Evolutionary conservation across 257 asterid genomes (phyloP).

Genomic region (Solanum arcanum): DNA sequence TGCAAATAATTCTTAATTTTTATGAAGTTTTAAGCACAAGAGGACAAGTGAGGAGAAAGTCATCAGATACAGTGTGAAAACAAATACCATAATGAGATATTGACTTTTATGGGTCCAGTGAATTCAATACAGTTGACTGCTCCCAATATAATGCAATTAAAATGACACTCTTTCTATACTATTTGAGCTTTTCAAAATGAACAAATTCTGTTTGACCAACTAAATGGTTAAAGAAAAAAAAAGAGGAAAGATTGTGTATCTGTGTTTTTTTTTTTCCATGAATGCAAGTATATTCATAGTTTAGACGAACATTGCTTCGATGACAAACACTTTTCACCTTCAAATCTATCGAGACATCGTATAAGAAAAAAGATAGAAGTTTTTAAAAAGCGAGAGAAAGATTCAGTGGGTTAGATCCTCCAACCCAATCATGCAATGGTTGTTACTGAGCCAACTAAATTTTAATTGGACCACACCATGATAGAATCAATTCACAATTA

Average conservation of each 20-base stretch:
- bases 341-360: neutral
- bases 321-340: neutral
- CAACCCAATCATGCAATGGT: neutral
- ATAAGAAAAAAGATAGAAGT: neutral
- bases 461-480: neutral
- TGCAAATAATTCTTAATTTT: neutral
- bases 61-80: neutral
- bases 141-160: neutral
- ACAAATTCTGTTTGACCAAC: neutral
- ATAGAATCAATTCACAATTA: neutral
- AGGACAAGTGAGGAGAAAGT: neutral
- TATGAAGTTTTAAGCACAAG: neutral
- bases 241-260: neutral
- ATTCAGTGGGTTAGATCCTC: constrained; percentile 9
- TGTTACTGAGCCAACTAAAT: neutral
- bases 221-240: neutral
- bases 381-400: neutral
- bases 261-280: no score
- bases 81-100: neutral
- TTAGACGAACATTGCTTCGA: neutral
- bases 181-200: neutral
- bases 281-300: neutral
- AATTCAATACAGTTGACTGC: neutral
- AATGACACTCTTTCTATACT: neutral
- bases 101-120: neutral